Conservation (phyloP, 805 yeast species). For the Sugiyamaella americana region DNA sequence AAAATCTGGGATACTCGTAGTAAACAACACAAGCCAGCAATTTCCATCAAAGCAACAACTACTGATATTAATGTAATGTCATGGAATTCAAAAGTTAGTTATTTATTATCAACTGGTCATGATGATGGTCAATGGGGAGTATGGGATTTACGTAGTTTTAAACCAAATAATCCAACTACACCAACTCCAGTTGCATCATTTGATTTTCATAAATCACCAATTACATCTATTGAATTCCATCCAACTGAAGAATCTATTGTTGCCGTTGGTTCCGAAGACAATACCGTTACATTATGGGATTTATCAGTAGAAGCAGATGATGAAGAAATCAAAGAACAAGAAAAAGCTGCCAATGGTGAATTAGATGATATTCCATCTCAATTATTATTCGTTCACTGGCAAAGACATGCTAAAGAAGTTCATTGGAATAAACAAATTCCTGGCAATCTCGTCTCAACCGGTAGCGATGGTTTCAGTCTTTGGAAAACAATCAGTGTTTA, state of each 20-base stretch:
- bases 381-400: constrained; percentile 95
- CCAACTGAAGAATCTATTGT: constrained; percentile 93
- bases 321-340: constrained; percentile 87
- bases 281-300: constrained; percentile 97
- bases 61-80: constrained; percentile 92
- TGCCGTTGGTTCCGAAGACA: constrained; percentile 94
- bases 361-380: constrained; percentile 92
- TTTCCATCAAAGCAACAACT: constrained; percentile 71
- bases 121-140: constrained; percentile 97
- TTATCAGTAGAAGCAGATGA: constrained; percentile 98
- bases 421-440: constrained; percentile 98
- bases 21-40: constrained; percentile 84
- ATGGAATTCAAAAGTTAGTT: constrained; percentile 85
- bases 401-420: constrained; percentile 93
- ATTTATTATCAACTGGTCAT: constrained; percentile 89
- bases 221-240: constrained; percentile 90
- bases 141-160: constrained; percentile 91
- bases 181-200: constrained; percentile 89
- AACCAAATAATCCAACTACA: constrained; percentile 40
- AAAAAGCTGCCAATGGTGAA: constrained; percentile 63
- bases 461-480: constrained; percentile 87
- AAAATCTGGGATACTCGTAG: constrained; percentile 97
- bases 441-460: constrained; percentile 89
- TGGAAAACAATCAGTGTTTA: constrained; percentile 97
- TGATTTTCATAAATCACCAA: constrained; percentile 88